These are phyloP conservation scores for Aethionema arabicum DNA, from an alignment of 345 rosid genomes.

Conservation along the genomic window DNA sequence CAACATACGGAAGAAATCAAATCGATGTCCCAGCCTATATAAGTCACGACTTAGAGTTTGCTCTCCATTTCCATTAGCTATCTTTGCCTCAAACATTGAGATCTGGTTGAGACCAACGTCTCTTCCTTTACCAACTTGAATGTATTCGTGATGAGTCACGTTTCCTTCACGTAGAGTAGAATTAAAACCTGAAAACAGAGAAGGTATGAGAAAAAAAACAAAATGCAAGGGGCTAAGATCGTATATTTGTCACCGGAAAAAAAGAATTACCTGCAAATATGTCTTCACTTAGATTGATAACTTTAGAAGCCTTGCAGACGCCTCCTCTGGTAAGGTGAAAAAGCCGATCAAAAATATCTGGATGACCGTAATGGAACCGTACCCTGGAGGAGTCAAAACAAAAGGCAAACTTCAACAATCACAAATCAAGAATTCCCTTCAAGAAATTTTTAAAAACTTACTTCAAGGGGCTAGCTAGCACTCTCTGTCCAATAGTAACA, in stretches of 20 bases:
- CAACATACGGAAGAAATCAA: slow-evolving; percentile 91
- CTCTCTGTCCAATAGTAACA: slow-evolving; percentile 79
- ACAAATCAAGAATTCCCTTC: slow-evolving; percentile 9
- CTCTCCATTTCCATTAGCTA: slow-evolving; percentile 88
- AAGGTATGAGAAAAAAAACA: slow-evolving; percentile 20
- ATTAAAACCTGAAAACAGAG: slow-evolving; percentile 58
- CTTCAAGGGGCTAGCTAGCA: slow-evolving; percentile 74
- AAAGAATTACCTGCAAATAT: slow-evolving; percentile 58
- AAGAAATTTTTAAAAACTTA: slow-evolving; percentile 33
- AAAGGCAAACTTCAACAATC: slow-evolving; percentile 1
- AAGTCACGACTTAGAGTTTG: slow-evolving; percentile 88
- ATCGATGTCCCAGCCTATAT: slow-evolving; percentile 78
- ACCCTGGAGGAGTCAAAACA: slow-evolving; percentile 49
- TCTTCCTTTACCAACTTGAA: slow-evolving; percentile 94
- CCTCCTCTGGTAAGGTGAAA: slow-evolving; percentile 95
- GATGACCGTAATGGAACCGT: slow-evolving; percentile 94
- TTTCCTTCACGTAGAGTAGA: slow-evolving; percentile 88
- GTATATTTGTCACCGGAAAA: slow-evolving; percentile 17
- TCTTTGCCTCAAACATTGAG: slow-evolving; percentile 91
- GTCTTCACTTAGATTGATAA: slow-evolving; percentile 89
- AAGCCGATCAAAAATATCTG: slow-evolving; percentile 87
- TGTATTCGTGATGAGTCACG: slow-evolving; percentile 90
- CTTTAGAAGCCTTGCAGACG: slow-evolving; percentile 85
- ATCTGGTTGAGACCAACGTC: slow-evolving; percentile 97
- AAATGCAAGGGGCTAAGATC: not conserved